Evolutionary conservation across 1,139 yeast species (phyloP), one percentile per base, ranked within the genome.

Genomic region (Kurtzmaniella quercitrusa): DNA sequence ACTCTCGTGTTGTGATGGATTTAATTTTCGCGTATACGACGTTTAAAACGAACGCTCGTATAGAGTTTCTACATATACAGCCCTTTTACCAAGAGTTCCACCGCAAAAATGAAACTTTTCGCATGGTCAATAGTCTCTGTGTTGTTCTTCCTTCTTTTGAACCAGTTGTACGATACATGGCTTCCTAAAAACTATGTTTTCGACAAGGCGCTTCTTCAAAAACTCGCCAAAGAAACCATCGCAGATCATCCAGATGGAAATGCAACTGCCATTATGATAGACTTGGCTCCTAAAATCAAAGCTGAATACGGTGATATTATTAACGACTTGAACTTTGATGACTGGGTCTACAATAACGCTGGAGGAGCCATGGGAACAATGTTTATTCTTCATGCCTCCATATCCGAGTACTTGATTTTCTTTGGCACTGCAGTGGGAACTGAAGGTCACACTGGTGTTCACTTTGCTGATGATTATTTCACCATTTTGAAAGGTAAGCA

Each of bases 351-450:
- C 78, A 93, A 91, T 76, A 89, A 88, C 57, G 98, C 98, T 7
- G 98, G 98, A 44, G 96, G 96, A 52, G 98, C 98, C 44, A 93
- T 93, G 98, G 98, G 98, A 21, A 81, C 89, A 45, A 91, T 93
- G 98, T 78, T 88, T 55, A 88, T 94, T 48, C 71, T 93, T 52
- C 98, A 94, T 63, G 97, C 98, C 12, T 91, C 98, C n/a, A 74
- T 94, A 55, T 73, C 94, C 7, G 98, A 93, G 65, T 94, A 93
- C 61, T 70, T 93, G 62, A 91, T 91, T 56, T 75, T 88, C 59
- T 88, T 89, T 52, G 96, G 97, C 44, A 75, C 93, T 35, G 85
- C 95, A 3, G 76, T 84, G 11, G 98, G 98, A 34, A 89, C 96
- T 12, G 97, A 88, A 63, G 98, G 98, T 42, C 98, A 93, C 65